phyloP scores from a whole-genome alignment of 805 yeast genomes.

The Pichia gijzeniarum region DNA sequence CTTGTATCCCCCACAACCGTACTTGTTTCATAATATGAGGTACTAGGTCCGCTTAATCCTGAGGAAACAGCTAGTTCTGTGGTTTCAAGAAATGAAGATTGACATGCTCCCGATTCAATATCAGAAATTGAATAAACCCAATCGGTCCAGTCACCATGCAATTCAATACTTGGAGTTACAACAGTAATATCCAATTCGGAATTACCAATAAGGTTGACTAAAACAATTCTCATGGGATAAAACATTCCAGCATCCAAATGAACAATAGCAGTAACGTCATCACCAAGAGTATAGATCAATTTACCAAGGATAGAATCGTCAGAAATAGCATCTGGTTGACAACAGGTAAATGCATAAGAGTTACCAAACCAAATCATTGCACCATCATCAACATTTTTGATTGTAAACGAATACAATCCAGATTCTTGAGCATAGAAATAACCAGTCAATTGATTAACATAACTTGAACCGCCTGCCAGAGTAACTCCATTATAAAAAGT shows the following conservation, averaged over 20 bases:
- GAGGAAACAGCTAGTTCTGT: neutral
- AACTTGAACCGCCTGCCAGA: conserved; percentile 3
- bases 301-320: conserved; percentile 1
- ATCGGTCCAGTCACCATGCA: conserved; percentile 5
- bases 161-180: conserved; percentile 4
- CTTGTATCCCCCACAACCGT: neutral
- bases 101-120: neutral
- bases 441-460: conserved; percentile 16
- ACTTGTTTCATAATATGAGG: neutral
- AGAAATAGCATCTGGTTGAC: conserved; percentile 16
- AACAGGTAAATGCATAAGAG: conserved; percentile 31
- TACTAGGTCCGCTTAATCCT: neutral
- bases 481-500: conserved; percentile 6
- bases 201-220: neutral
- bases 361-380: conserved; percentile 28
- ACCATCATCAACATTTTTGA: conserved; percentile 26
- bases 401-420: conserved; percentile 25
- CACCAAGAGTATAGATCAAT: neutral
- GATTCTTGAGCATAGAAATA: conserved; percentile 22
- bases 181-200: conserved; percentile 9
- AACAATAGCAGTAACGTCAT: conserved; percentile 5
- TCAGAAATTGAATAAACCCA: conserved; percentile 8
- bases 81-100: neutral
- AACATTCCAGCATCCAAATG: conserved; percentile 12
- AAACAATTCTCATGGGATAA: conserved; percentile 17